These are phyloP conservation scores for Boletellus ananiceps DNA, from an alignment of 768 basidiomycete species.

Conservation along the genomic window DNA sequence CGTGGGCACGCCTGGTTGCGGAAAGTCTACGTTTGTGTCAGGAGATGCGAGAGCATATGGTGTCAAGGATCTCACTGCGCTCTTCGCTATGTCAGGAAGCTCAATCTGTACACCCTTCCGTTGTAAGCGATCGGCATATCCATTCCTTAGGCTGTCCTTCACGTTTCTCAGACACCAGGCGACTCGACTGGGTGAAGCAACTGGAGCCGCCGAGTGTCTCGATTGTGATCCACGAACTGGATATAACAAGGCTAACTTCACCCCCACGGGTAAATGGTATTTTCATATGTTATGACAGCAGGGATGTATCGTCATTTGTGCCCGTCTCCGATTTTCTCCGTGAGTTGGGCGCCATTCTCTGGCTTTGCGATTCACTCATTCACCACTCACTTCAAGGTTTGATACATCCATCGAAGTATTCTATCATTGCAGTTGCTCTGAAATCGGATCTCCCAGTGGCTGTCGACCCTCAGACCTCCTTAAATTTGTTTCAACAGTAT, in stretches of 20 bases:
- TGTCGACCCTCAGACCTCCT: conserved; percentile 54
- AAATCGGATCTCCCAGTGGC: conserved; percentile 68
- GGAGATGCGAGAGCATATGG: conserved; percentile 67
- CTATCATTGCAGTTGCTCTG: conserved; percentile 78
- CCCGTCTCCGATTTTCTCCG: conserved; percentile 67
- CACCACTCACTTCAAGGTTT: conserved; percentile 40
- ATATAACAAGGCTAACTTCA: conserved; percentile 50
- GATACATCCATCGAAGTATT: conserved; percentile 53
- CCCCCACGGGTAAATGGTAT: conserved; percentile 68
- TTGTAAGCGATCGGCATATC: conserved; percentile 31
- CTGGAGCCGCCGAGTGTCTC: conserved; percentile 41
- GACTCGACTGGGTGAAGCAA: conserved; percentile 31
- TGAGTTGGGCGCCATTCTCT: conserved; percentile 37
- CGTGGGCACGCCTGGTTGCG: conserved; percentile 72
- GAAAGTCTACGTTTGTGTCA: conserved; percentile 78
- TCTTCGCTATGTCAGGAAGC: conserved; percentile 32
- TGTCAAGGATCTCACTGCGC: conserved; percentile 40
- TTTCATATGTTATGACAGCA: conserved; percentile 83
- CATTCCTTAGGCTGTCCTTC: conserved; percentile 13
- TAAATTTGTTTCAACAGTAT: conserved; percentile 50
- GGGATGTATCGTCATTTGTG: conserved; percentile 54
- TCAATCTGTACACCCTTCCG: conserved; percentile 34
- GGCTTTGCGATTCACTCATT: conserved; percentile 8
- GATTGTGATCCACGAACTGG: conserved; percentile 53
- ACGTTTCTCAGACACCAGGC: conserved; percentile 32